Conservation (phyloP, 2,329 filamentous ascomycete species). For the Mollisia scopiformis region DNA sequence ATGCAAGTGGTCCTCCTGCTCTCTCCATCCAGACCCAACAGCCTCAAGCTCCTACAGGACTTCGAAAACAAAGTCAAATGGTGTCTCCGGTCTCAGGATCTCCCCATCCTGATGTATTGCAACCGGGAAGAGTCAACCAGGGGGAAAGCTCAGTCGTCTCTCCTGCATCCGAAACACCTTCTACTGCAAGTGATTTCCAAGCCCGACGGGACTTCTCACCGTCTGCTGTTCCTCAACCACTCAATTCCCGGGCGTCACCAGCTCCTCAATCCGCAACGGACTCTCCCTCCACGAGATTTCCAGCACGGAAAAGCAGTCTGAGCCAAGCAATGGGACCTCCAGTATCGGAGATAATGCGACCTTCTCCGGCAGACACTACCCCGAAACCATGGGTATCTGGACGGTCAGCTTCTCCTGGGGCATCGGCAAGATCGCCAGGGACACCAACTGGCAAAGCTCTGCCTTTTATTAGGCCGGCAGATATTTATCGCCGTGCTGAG, state of each 20-base stretch:
- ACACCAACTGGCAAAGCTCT: conserved; percentile 51
- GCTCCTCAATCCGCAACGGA: conserved; percentile 36
- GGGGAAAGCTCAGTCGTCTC: conserved; percentile 23
- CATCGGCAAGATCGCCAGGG: conserved; percentile 35
- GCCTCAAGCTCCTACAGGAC: conserved; percentile 16
- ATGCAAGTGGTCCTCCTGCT: conserved; percentile 28
- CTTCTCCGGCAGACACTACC: conserved; percentile 18
- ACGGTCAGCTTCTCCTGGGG: conserved; percentile 42
- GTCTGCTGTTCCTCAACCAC: conserved; percentile 52
- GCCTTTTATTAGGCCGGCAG: conserved; percentile 72
- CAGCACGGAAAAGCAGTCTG: conserved; percentile 65
- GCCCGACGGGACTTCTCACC: conserved; percentile 53
- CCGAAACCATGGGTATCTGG: conserved; percentile 39
- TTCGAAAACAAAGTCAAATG: conserved; percentile 24
- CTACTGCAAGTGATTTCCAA: conserved; percentile 37
- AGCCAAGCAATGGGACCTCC: conserved; percentile 46
- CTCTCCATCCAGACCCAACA: conserved; percentile 31
- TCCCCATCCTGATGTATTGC: conserved; percentile 18
- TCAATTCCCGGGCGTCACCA: conserved; percentile 45
- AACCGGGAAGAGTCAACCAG: conserved; percentile 15
- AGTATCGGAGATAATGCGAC: conserved; percentile 14
- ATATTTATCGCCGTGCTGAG: conserved; percentile 74
- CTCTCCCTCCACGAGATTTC: conserved; percentile 48
- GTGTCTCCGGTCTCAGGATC: conserved; percentile 23
- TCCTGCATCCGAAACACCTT: conserved; percentile 28